Evolutionary conservation across 805 yeast species (phyloP), one percentile per base, ranked within the genome.

Genomic region (Isabelozyma rhagii): DNA sequence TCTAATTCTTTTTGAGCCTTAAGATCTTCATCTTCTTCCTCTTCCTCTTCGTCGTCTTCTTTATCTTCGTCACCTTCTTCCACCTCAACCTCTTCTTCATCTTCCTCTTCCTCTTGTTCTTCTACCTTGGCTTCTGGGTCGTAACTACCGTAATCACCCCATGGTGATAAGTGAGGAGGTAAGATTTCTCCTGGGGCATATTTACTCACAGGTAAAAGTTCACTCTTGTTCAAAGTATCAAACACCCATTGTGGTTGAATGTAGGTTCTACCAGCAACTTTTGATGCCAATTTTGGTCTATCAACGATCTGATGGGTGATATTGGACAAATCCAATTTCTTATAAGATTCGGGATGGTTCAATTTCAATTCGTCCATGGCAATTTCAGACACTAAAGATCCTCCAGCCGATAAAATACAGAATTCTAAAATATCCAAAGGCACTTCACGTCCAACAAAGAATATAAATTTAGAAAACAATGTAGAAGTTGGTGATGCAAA

Each of bases 201-300:
- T 48, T 78, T 78, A 48, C 85, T 84, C 18, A 89, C 97, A 15
- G 94, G 82, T 51, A 87, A 75, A 52, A 94, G 76, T 51, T 80
- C 76, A 45, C 82, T 80, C 70, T 87, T 86, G 74, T 94, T 94
- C 52, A 94, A 74, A 62, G 87, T 85, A 67, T 94, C 99, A 67
- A 94, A 92, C 29, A 94, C 78, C 99, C 99, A 94, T 76, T 94
- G 99, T 15, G 99, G 99, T 73, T 94, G 99, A 44, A 93, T 68
- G 64, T 94, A 94, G 0, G 96, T 89, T 75, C 98, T 83, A 46
- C 97, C 97, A 52, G 90, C 87, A 42, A 91, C 89, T 65, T 85
- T 89, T 55, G 82, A 78, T 28, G 78, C 65, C 42, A 93, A 69
- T 61, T 83, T 84, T 29, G 99, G 98, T 69, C 99, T 84, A 70